Base-by-base conservation (phyloP, 2,329 filamentous ascomycete genomes). In the Colletotrichum paranaense region DNA sequence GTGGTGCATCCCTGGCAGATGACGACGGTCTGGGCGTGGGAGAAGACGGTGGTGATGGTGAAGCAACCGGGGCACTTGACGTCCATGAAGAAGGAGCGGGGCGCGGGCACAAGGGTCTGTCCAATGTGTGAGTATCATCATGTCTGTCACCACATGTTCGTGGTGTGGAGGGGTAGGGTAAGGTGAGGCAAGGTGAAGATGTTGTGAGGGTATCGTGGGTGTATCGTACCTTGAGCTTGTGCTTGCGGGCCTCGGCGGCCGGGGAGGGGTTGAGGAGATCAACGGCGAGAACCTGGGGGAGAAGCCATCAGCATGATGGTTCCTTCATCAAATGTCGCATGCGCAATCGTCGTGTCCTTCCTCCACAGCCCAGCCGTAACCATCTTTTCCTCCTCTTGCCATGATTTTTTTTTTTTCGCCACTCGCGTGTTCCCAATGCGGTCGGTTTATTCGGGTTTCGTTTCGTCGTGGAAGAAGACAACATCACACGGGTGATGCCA, bases 21-120 rank as follows among this genome's bases (percentile, higher is more conserved):
- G 88, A 99, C 97, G 86, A 99, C 97, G 86, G 97, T 99, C 92
- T 99, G 97, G 87, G 97, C 97, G 92, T 99, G 97, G 78, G 96
- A 98, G 94, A 98, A 99, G 88, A 99, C 97, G 87, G 97, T 99
- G 87, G 97, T 99, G 92, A 99, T 99, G 88, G 95, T 98, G 93
- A 98, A 99, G 94, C 97, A 99, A 84, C 97, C 97, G 86, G 97
- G 97, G 94, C 97, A 99, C 94, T 99, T 99, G 91, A 99, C 97
- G 86, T 99, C 97, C 97, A 99, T 99, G 94, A 99, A 99, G 94
- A 98, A 99, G 80, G 96, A 98, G 87, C 97, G 95, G 83, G 97
- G 97, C 79, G 92, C 93, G 83, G 97, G 97, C 85, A 99, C 97
- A 82, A 99, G 94, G 80, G 91, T 95, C 95, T 97, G 80, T 76